Percentiles rank a stretch among this genome's conserved stretches.
Evolutionary conservation across 768 basidiomycete species (phyloP).

Genomic region (Tricholomella constricta): DNA sequence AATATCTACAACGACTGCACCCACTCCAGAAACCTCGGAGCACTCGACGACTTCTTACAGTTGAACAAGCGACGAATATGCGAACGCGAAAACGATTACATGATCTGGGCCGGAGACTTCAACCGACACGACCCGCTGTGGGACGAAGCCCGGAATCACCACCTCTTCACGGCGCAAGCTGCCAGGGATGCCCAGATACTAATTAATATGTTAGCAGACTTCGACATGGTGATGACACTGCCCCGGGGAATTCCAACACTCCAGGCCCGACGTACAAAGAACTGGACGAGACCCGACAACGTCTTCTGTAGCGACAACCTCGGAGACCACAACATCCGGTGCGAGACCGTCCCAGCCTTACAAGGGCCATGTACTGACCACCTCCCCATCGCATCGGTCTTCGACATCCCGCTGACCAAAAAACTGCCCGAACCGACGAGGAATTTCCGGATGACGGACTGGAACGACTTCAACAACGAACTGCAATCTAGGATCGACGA

Average conservation of each 20-base stretch:
- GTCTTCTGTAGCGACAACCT: background rate
- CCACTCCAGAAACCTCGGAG: slow-evolving; percentile 8
- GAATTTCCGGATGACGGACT: slow-evolving; percentile 28
- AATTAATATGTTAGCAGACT: background rate
- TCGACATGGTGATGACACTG: background rate
- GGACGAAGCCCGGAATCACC: slow-evolving; percentile 2
- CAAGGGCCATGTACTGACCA: no score
- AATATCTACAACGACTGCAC: slow-evolving; percentile 41
- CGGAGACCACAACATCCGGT: background rate
- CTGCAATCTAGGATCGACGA: background rate
- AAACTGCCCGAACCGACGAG: background rate
- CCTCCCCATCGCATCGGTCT: slow-evolving; percentile 26
- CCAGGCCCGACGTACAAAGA: background rate
- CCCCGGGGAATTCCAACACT: background rate
- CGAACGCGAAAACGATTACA: slow-evolving; percentile 36
- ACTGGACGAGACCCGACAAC: slow-evolving; percentile 1
- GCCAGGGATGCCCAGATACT: background rate
- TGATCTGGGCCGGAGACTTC: no score
- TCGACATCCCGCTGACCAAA: slow-evolving; percentile 15
- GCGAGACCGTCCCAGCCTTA: background rate
- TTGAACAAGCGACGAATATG: background rate
- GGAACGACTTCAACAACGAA: slow-evolving; percentile 27
- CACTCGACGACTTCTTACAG: slow-evolving; percentile 11
- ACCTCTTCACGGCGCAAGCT: background rate
- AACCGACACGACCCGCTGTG: slow-evolving; percentile 2